Base-by-base conservation (phyloP, 805 yeast species). In the Zygotorulaspora chibaensis region DNA sequence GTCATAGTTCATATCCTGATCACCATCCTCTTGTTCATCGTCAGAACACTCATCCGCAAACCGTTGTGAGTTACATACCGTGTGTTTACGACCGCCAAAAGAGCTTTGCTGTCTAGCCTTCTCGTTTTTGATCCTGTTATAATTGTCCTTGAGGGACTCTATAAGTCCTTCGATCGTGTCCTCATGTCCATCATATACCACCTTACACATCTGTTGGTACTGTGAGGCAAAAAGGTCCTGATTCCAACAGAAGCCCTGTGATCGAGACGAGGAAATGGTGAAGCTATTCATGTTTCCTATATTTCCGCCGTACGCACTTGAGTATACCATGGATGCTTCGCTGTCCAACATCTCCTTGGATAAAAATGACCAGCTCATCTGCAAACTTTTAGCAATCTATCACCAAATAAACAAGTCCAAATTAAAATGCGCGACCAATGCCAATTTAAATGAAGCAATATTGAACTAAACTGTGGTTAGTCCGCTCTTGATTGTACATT, bases 211-310 rank as follows among this genome's bases (percentile, higher is more conserved):
- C 47, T 84, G 90, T 56, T 82, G 86, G 59, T 79, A 81, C 25
- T 82, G 81, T 1, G 82, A 71, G 2, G 88, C 90, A 71, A 83
- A 84, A 38, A 83, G 65, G 55, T 84, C 90, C 57, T 84, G 90
- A 59, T 84, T 84, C 78, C 87, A 84, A 2, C 77, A 64, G 55
- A 84, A 84, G 2, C 93, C 93, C 58, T 84, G 90, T 27, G 83
- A 75, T 55, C 83, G 84, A 18, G 65, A 52, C 8, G 56, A 46
- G 1, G 59, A 46, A 10, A 61, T 36, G 10, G 58, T 49, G 34
- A 44, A 61, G 31, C 50, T 50, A 28, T 43, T 51, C 17, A 50
- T 39, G 25, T 45, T 46, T 29, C 44, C 48, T 8, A 47, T 25
- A 33, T 40, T 43, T 16, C 45, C 38, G 12, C 44, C 47, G 29